Percentiles rank a stretch among this genome's conserved stretches.
Evolutionary conservation across 2,329 filamentous ascomycete species (phyloP).

Genomic region (Acrodontium crateriforme): DNA sequence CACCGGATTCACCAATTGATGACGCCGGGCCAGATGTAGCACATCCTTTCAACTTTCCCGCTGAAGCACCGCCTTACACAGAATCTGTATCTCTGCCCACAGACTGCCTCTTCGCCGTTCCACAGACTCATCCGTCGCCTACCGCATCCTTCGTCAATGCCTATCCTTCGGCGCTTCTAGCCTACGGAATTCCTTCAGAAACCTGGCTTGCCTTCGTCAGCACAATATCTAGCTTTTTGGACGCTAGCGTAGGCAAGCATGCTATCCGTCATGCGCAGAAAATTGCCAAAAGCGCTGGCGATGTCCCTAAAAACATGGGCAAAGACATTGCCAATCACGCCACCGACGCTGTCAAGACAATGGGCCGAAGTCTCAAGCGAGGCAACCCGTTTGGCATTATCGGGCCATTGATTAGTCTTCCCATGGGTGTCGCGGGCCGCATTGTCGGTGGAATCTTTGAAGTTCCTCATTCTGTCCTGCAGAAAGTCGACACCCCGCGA

Average conservation of each 20-base stretch:
- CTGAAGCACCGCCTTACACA: conserved; percentile 6
- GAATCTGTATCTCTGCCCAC: neutral
- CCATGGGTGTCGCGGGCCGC: conserved; percentile 7
- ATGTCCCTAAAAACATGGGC: conserved; percentile 6
- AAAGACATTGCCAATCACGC: conserved; percentile 3
- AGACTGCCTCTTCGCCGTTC: conserved; percentile 7
- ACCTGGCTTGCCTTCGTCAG: conserved; percentile 8
- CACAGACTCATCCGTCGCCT: conserved; percentile 5
- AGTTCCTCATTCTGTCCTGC: conserved; percentile 3
- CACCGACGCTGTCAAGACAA: conserved; percentile 1
- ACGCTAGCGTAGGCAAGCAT: conserved; percentile 9
- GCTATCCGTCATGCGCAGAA: conserved; percentile 10
- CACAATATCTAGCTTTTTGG: conserved; percentile 10
- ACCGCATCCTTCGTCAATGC: conserved; percentile 7
- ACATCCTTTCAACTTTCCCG: conserved; percentile 9
- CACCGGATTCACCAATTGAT: neutral
- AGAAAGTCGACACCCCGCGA: conserved; percentile 10
- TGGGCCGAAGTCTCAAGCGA: conserved; percentile 7
- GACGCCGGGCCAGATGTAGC: neutral
- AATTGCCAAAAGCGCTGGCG: conserved; percentile 4
- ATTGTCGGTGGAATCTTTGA: conserved; percentile 6
- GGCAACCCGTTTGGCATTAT: conserved; percentile 9
- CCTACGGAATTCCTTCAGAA: conserved; percentile 7
- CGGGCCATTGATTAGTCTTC: conserved; percentile 7
- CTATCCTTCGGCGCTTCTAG: conserved; percentile 7